Evolutionary conservation across 108 stramenopile species (phyloP), one percentile per base, ranked within the genome.

Genomic region (Cylindrotheca fusiformis): DNA sequence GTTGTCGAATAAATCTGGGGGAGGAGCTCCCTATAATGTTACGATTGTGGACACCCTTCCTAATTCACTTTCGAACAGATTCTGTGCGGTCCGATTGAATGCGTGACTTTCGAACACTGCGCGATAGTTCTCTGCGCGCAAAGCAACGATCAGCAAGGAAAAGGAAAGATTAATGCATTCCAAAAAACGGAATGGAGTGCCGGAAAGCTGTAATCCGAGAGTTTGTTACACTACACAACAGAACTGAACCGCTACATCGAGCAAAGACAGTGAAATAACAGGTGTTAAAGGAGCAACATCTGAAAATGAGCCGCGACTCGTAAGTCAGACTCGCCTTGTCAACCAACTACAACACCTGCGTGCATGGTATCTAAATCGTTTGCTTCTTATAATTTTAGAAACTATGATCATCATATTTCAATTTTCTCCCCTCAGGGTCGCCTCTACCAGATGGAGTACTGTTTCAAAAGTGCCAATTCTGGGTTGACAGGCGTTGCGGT

Each of bases 391-490:
- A 22, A n/a, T 8, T 55, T 33, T 75, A 89, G 88, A 54, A 93
- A 93, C 69, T 93, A 93, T 81, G 94, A 95, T 69, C 94, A 93
- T 60, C 94, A 91, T 77, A 95, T 99, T 79, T 96, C 97, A 53
- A 97, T 99, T 67, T 99, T 99, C 74, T 97, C 96, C 33, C 98
- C 99, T 30, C 95, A 97, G 62, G 99, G 99, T 48, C 89, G 96
- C 6, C 81, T 99, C 59, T 99, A 98, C 70, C 99, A 99, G 75
- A 93, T 99, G 88, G 99, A 99, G 67, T 99, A 99, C 76, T 96
- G 96, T 67, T 97, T 98, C 86, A 99, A 99, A 68, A 91, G 91
- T 10, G 97, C 96, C 48, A 78, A 88, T 54, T 87, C 92, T 45
- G 97, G 97, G 24, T 79, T 96, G 24, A 99, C 99, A 4, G 95